Percentiles rank a stretch among this genome's conserved stretches.
These are phyloP conservation scores for Termitomyces eurrhizus DNA, from an alignment of 768 basidiomycete species.

Conservation along the genomic window DNA sequence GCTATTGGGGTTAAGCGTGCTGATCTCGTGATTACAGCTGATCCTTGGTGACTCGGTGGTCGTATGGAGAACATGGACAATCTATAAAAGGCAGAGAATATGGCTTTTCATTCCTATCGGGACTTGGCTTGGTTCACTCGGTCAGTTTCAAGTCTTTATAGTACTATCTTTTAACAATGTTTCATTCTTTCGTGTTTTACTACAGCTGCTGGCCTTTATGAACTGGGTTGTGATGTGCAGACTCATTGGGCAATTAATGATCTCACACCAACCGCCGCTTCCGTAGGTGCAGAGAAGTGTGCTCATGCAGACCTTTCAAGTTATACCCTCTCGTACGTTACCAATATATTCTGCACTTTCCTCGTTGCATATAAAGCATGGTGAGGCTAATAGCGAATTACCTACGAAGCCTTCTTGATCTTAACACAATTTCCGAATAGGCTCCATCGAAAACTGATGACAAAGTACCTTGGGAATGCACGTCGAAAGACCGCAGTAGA, in stretches of 20 bases:
- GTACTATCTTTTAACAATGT: too few relatives aligned
- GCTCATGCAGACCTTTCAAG: constrained; percentile 25
- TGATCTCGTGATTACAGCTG: constrained; percentile 12
- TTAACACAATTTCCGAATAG: constrained; percentile 3
- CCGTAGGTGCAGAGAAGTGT: constrained; percentile 21
- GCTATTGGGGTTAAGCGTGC: neutral
- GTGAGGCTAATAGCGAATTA: constrained; percentile 3
- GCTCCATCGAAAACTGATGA: constrained; percentile 23
- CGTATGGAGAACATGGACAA: constrained; percentile 26
- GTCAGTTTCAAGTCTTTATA: constrained; percentile 10
- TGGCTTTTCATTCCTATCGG: constrained; percentile 19
- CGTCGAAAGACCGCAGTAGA: constrained; percentile 23
- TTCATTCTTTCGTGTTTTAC: neutral
- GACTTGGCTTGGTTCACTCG: constrained; percentile 25
- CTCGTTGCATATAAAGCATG: constrained; percentile 26
- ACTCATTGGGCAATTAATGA: constrained; percentile 22
- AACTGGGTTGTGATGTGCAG: constrained; percentile 26
- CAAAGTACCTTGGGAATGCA: constrained; percentile 20
- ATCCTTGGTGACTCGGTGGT: constrained; percentile 28
- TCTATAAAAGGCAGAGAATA: constrained; percentile 17
- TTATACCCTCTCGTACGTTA: constrained; percentile 25
- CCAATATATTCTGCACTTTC: constrained; percentile 25
- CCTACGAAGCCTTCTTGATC: neutral
- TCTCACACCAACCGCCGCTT: constrained; percentile 20
- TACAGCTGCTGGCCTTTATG: constrained; percentile 25